These are phyloP conservation scores for Coemansia sp. DNA, from an alignment of 192 early-diverging fungal genomes.

Conservation along the genomic window DNA sequence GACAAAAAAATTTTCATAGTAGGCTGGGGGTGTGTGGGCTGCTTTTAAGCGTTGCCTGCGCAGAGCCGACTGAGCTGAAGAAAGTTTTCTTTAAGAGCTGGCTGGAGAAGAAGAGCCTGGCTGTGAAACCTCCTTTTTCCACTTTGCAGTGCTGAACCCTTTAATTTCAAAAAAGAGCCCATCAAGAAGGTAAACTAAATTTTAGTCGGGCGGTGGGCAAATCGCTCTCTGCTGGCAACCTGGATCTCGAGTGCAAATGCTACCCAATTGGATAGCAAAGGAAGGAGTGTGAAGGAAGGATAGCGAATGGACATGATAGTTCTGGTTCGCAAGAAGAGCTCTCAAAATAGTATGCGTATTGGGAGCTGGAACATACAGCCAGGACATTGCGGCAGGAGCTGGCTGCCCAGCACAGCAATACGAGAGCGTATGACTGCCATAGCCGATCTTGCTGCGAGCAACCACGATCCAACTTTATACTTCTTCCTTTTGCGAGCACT, in stretches of 20 bases:
- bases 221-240: background rate
- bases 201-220: conserved; percentile 1
- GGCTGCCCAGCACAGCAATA: background rate
- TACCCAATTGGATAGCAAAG: background rate
- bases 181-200: conserved; percentile 48
- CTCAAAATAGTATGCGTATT: too few relatives aligned
- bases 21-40: background rate
- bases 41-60: background rate
- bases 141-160: conserved; percentile 42
- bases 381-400: background rate
- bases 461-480: background rate
- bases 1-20: background rate
- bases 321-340: background rate
- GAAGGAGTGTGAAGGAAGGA: background rate
- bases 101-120: conserved; percentile 1
- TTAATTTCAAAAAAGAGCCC: conserved; percentile 30
- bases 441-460: background rate
- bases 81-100: conserved; percentile 4
- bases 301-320: background rate
- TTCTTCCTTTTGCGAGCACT: background rate
- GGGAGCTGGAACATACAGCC: too few relatives aligned
- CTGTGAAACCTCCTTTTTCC: conserved; percentile 39
- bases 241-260: background rate
- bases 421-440: background rate
- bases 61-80: background rate